A percentile compares a stretch with the other conserved stretches of the same genome.
These are phyloP conservation scores for Apiospora aurea DNA, from an alignment of 2,329 filamentous ascomycete species.

Conservation along the genomic window DNA sequence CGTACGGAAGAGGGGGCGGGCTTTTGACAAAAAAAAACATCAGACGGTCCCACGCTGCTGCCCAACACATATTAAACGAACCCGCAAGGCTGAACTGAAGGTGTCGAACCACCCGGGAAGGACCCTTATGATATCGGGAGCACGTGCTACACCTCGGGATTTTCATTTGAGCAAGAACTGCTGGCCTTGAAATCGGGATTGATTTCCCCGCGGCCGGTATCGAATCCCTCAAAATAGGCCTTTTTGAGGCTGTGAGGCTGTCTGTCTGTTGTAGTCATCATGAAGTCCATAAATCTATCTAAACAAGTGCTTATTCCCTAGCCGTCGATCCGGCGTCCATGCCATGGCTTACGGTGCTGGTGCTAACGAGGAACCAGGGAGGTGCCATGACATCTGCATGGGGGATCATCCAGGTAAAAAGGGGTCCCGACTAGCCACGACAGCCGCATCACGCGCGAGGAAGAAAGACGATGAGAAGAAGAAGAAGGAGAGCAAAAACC, in stretches of 20 bases:
- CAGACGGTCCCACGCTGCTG: not conserved
- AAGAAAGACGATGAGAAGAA: not conserved
- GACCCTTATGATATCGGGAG: not conserved
- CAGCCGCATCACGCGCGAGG: not conserved
- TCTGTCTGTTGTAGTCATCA: not conserved
- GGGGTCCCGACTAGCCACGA: not conserved
- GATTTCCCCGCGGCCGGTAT: not conserved
- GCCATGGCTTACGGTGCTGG: not conserved
- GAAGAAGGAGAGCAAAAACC: not conserved
- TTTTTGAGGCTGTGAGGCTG: not conserved
- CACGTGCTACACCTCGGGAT: not conserved
- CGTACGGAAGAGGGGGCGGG: not conserved
- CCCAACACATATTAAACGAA: not conserved
- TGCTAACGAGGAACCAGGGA: not conserved
- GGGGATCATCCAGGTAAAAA: constrained; percentile 17
- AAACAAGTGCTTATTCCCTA: constrained; percentile 14
- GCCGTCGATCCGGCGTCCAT: not conserved
- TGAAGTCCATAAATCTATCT: not conserved
- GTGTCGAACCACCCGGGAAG: not conserved
- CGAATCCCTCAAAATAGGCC: not conserved
- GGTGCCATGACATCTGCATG: not conserved
- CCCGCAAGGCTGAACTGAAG: not conserved
- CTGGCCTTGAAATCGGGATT: not conserved
- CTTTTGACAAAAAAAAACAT: not conserved
- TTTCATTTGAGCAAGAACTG: not conserved